These are phyloP conservation scores for Orbilia quercus DNA, from an alignment of 2,329 filamentous ascomycete species.

Conservation along the genomic window DNA sequence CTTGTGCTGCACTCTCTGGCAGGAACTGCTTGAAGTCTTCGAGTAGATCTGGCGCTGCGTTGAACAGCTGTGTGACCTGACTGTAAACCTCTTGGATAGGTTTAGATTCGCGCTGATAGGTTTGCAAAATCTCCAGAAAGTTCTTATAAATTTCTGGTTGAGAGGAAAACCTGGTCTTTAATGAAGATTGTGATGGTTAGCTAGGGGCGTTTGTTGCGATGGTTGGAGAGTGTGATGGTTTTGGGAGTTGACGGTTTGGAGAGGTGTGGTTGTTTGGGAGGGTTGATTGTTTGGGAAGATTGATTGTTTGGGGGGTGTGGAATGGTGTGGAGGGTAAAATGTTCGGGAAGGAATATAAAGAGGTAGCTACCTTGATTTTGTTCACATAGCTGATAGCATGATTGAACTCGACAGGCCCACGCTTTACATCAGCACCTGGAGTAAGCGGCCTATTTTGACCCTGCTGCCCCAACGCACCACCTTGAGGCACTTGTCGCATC, in stretches of 20 bases:
- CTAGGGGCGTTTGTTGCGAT: background rate
- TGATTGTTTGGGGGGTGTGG: no score
- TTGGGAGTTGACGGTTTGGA: no score
- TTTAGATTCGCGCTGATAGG: constrained; percentile 96
- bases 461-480: constrained; percentile 72
- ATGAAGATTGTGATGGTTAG: constrained; percentile 16
- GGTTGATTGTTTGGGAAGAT: no score
- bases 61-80: constrained; percentile 94
- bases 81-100: constrained; percentile 98
- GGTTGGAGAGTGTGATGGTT: no score
- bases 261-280: no score
- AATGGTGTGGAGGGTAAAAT: constrained; percentile 6
- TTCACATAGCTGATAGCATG: constrained; percentile 99
- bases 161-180: constrained; percentile 91
- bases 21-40: constrained; percentile 99
- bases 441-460: constrained; percentile 69
- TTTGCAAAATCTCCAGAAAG: constrained; percentile 96
- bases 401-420: constrained; percentile 98
- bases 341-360: constrained; percentile 1
- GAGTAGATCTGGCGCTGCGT: constrained; percentile 88
- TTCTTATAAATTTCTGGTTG: constrained; percentile 99
- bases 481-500: constrained; percentile 68
- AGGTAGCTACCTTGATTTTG: constrained; percentile 98
- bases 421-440: constrained; percentile 69
- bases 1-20: constrained; percentile 83